Percentiles rank a stretch among this genome's conserved stretches.
Evolutionary conservation across 2,329 filamentous ascomycete species (phyloP).

Genomic region (Alternaria solani): DNA sequence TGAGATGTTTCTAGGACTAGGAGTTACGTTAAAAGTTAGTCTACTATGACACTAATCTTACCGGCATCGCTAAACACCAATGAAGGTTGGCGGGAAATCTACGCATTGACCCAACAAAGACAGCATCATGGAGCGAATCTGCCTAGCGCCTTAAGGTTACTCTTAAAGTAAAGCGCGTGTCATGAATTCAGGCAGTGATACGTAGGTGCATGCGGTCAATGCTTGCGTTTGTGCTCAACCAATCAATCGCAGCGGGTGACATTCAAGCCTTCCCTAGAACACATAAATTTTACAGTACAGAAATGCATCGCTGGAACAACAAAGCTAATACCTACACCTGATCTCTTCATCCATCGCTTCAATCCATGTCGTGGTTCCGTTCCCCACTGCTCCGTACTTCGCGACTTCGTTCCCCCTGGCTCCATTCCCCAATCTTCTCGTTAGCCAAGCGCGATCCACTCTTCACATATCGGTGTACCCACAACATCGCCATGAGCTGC

Average conservation of each 20-base stretch:
- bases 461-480: constrained; percentile 1
- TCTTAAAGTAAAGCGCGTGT: neutral
- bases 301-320: neutral
- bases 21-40: neutral
- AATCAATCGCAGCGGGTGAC: constrained; percentile 10
- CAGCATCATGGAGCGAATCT: neutral
- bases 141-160: neutral
- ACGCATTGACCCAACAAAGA: neutral
- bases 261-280: constrained; percentile 6
- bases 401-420: neutral
- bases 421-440: constrained; percentile 5
- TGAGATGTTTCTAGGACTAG: neutral
- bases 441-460: constrained; percentile 2
- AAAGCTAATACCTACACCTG: neutral
- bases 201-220: constrained; percentile 1
- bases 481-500: constrained; percentile 5
- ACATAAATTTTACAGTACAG: neutral
- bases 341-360: neutral
- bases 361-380: constrained; percentile 1
- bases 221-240: constrained; percentile 1
- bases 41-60: neutral
- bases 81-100: neutral
- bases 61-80: neutral
- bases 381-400: neutral
- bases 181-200: neutral